Evolutionary conservation across 1,284 basidiomycete species (phyloP).

Genomic region (Uromyces viciae-fabae): DNA sequence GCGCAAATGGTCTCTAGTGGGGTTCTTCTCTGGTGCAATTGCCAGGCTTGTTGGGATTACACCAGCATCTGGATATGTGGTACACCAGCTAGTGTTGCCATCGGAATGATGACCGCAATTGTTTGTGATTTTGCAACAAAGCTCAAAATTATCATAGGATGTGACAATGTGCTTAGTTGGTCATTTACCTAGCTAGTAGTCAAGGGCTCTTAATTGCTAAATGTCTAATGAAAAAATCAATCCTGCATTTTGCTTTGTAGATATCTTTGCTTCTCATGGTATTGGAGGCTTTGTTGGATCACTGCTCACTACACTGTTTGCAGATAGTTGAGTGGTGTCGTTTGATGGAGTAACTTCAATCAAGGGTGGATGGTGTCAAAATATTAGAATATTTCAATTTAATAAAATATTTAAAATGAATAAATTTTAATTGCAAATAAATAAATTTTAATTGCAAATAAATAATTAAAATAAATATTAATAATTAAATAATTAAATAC

Average conservation of each 20-base stretch:
- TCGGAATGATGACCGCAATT: conserved; percentile 78
- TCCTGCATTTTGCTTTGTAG: conserved; percentile 52
- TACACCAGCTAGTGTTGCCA: conserved; percentile 74
- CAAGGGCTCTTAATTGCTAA: neutral
- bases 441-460: too few species aligned
- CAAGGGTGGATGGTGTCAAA: conserved; percentile 84
- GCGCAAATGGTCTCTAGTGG: conserved; percentile 60
- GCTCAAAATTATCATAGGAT: conserved; percentile 73
- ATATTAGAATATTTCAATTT: too few species aligned
- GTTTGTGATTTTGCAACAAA: conserved; percentile 90
- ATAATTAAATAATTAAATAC: too few species aligned
- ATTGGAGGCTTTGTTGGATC: conserved; percentile 86
- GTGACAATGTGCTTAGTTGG: conserved; percentile 77
- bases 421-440: too few species aligned
- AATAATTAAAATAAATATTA: too few species aligned
- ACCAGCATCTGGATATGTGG: conserved; percentile 87
- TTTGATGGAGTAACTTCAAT: conserved; percentile 75
- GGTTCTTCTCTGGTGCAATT: conserved; percentile 93
- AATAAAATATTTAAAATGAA: too few species aligned
- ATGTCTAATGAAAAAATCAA: neutral
- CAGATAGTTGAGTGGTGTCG: conserved; percentile 73
- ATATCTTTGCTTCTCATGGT: conserved; percentile 81
- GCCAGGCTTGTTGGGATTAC: conserved; percentile 76
- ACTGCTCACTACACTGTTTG: conserved; percentile 77
- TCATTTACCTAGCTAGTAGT: conserved; percentile 29